Base-by-base conservation (phyloP, 2,329 filamentous ascomycete species). In the Fusarium lateritium region DNA sequence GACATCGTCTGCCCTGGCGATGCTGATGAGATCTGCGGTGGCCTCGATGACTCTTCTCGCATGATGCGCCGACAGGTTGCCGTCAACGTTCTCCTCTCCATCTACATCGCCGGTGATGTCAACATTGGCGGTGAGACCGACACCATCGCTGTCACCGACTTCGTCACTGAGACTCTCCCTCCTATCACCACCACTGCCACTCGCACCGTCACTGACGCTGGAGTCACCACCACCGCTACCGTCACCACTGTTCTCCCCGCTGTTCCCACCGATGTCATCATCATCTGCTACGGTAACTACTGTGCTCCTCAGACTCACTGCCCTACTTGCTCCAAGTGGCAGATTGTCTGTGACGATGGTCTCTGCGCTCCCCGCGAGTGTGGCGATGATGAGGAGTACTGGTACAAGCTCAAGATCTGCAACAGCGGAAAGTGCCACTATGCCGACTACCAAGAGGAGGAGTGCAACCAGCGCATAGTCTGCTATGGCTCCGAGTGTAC, bases 301-400 rank as follows among this genome's bases (percentile, higher is more conserved):
- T 78, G 76, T 59, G 62, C 64, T 47, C 74, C 65, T 51, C 62
- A 77, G 70, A 33, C 45, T 57, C 63, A 76, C 68, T 79, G 77
- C 76, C 66, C 69, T 42, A 61, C 56, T 33, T 73, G 71, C 71
- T 69, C 65, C 59, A 58, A 71, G 42, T 75, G 52, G 50, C 73
- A 75, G 51, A 31, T 81, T 19, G 74, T 79, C 73, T 79, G 79
- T 73, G 75, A 74, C 61, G 78, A 78, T 26, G 76, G 75, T 22
- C 47, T 70, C 69, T 81, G 79, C 71, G 56, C 65, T 34, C 73
- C 68, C 33, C 76, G 76, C 59, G 63, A 71, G 49, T 75, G 67
- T 65, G 17, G 65, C 47, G 70, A 75, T 33, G 58, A 76, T 28
- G 73, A 31, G 28, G 28, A 31, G 28, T 31, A 71, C 70, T 64